These are phyloP conservation scores for Gossypioides kirkii DNA, from an alignment of 345 rosid species.

Conservation along the genomic window DNA sequence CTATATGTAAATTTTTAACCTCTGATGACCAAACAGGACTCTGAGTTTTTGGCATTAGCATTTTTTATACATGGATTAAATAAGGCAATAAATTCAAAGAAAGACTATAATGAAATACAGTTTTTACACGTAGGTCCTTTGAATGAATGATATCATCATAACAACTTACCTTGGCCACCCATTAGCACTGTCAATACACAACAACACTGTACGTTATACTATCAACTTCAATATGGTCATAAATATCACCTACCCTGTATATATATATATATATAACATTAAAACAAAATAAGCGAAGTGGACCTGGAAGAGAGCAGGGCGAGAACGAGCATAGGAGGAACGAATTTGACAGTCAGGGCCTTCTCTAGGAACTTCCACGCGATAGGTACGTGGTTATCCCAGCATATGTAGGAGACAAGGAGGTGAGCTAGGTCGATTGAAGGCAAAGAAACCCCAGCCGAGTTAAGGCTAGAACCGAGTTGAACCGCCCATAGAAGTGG, in stretches of 20 bases:
- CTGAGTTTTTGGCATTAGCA: not conserved
- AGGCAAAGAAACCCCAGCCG: constrained; percentile 60
- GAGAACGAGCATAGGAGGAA: constrained; percentile 71
- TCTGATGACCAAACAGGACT: not conserved
- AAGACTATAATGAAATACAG: not conserved
- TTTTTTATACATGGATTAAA: not conserved
- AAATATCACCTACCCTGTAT: not conserved
- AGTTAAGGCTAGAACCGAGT: constrained; percentile 49
- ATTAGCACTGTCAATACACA: not conserved
- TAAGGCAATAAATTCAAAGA: not conserved
- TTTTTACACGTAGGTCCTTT: not conserved
- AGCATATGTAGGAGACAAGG: constrained; percentile 81
- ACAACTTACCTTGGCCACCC: not conserved
- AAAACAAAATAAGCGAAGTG: not conserved
- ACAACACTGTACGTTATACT: not conserved
- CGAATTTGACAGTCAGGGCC: constrained; percentile 57
- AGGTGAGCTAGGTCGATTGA: constrained; percentile 69
- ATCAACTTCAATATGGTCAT: not conserved
- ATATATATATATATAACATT: not conserved
- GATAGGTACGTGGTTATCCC: constrained; percentile 80
- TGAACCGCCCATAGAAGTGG: constrained; percentile 71
- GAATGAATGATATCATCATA: not conserved
- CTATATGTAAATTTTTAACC: not conserved
- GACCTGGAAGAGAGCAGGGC: constrained; percentile 80
- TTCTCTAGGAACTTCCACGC: constrained; percentile 93